Conservation (phyloP, 306 rosid species). For the Acacia acuminata region DNA sequence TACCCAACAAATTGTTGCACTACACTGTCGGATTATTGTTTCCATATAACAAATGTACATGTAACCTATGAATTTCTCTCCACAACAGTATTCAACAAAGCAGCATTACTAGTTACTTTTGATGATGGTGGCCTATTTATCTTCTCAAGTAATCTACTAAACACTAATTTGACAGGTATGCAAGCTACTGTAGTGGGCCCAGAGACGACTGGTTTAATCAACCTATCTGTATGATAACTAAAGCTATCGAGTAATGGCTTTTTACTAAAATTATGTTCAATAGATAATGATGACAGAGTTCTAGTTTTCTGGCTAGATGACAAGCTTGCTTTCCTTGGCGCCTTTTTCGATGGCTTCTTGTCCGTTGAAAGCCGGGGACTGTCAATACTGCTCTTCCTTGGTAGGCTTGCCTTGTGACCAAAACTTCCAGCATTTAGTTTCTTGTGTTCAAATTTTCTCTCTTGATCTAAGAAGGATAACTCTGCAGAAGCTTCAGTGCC, state of each 20-base stretch:
- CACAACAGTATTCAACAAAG: slow-evolving; percentile 59
- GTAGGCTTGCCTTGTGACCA: slow-evolving; percentile 53
- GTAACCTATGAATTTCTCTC: slow-evolving; percentile 67
- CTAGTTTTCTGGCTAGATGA: slow-evolving; percentile 91
- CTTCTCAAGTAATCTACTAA: slow-evolving; percentile 98
- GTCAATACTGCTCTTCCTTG: slow-evolving; percentile 45
- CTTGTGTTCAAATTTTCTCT: slow-evolving; percentile 50
- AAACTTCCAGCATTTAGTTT: slow-evolving; percentile 57
- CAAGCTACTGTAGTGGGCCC: slow-evolving; percentile 87
- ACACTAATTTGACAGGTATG: slow-evolving; percentile 93
- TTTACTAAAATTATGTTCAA: slow-evolving; percentile 57
- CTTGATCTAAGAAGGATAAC: slow-evolving; percentile 55
- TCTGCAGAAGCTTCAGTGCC: slow-evolving; percentile 58
- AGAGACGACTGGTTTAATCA: slow-evolving; percentile 71
- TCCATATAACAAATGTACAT: slow-evolving; percentile 73
- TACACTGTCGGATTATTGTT: slow-evolving; percentile 55
- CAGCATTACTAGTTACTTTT: slow-evolving; percentile 59
- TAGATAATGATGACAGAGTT: slow-evolving; percentile 82
- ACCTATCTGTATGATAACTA: slow-evolving; percentile 58
- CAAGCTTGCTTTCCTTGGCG: slow-evolving; percentile 67
- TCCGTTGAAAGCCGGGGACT: slow-evolving; percentile 46
- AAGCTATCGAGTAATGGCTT: slow-evolving; percentile 54
- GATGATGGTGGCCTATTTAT: slow-evolving; percentile 92
- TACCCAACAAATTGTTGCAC: slow-evolving; percentile 42
- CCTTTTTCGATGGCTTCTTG: slow-evolving; percentile 58